These are phyloP conservation scores for Iodosphaeria phyllophila DNA, from an alignment of 2,329 filamentous ascomycete species.

Conservation along the genomic window DNA sequence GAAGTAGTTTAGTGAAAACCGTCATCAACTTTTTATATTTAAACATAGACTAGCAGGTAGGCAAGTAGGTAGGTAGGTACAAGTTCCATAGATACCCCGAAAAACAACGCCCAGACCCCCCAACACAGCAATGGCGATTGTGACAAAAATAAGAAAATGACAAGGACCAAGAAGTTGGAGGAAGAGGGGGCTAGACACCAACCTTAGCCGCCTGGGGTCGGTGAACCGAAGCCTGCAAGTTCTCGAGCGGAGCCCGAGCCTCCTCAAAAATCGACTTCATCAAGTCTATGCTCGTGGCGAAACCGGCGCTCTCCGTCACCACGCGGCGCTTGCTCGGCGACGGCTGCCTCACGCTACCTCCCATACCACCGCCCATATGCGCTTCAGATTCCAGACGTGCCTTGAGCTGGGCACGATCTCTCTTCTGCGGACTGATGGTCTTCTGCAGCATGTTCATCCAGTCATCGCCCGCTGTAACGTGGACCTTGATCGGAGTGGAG, in stretches of 20 bases:
- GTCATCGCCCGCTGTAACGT: slow-evolving; percentile 54
- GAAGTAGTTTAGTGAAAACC: slow-evolving; percentile 28
- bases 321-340: slow-evolving; percentile 16
- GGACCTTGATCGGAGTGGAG: slow-evolving; percentile 36
- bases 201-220: slow-evolving; percentile 63
- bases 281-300: slow-evolving; percentile 79
- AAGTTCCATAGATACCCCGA: too few species aligned
- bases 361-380: slow-evolving; percentile 26
- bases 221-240: slow-evolving; percentile 28
- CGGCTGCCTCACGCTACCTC: slow-evolving; percentile 10
- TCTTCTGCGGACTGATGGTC: slow-evolving; percentile 85
- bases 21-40: slow-evolving; percentile 12
- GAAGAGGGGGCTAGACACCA: slow-evolving; percentile 34
- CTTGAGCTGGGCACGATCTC: slow-evolving; percentile 58
- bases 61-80: too few species aligned
- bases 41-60: slow-evolving; percentile 17
- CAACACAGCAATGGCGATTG: too few species aligned
- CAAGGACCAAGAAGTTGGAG: too few species aligned
- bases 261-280: slow-evolving; percentile 88
- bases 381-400: slow-evolving; percentile 41
- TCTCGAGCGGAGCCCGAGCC: slow-evolving; percentile 38
- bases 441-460: slow-evolving; percentile 91
- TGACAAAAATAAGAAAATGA: too few species aligned
- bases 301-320: slow-evolving; percentile 38
- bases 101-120: too few species aligned